These are phyloP conservation scores for Phytomonas sp. DNA, from an alignment of 208 protist species.

Conservation along the genomic window DNA sequence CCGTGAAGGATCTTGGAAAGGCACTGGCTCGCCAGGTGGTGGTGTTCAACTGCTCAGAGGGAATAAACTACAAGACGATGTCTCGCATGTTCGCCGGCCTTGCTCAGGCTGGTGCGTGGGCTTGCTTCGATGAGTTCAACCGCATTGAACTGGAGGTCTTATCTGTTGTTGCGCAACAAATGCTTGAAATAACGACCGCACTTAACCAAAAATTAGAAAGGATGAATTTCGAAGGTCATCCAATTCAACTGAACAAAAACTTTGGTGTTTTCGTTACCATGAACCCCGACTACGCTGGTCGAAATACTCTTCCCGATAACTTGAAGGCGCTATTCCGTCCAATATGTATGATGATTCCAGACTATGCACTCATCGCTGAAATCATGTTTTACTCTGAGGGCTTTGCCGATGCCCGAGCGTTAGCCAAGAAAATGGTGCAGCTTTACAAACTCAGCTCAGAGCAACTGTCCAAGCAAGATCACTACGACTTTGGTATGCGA, in stretches of 20 bases:
- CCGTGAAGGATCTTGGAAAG: slow-evolving; percentile 93
- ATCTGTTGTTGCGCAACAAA: slow-evolving; percentile 94
- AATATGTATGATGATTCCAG: slow-evolving; percentile 97
- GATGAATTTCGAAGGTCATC: slow-evolving; percentile 92
- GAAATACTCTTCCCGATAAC: slow-evolving; percentile 96
- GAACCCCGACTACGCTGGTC: slow-evolving; percentile 97
- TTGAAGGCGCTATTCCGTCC: slow-evolving; percentile 96
- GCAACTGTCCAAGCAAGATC: slow-evolving; percentile 94
- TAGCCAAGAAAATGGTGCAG: slow-evolving; percentile 95
- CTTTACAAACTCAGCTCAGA: slow-evolving; percentile 94
- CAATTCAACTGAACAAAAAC: slow-evolving; percentile 87
- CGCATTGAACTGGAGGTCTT: slow-evolving; percentile 95
- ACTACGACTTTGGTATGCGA: slow-evolving; percentile 97
- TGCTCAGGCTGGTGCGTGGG: slow-evolving; percentile 92
- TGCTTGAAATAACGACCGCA: slow-evolving; percentile 92
- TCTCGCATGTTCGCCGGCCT: slow-evolving; percentile 95
- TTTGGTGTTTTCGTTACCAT: slow-evolving; percentile 97
- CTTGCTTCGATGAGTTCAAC: slow-evolving; percentile 98
- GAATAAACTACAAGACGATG: slow-evolving; percentile 95
- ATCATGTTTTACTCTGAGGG: slow-evolving; percentile 98
- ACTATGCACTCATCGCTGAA: slow-evolving; percentile 95
- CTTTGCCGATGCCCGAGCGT: slow-evolving; percentile 90
- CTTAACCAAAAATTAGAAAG: slow-evolving; percentile 65
- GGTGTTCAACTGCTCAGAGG: slow-evolving; percentile 96
- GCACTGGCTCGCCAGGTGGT: slow-evolving; percentile 88